Evolutionary conservation across 345 rosid genomes (phyloP), one percentile per base, ranked within the genome.

Genomic region (Lepidium didymum): DNA sequence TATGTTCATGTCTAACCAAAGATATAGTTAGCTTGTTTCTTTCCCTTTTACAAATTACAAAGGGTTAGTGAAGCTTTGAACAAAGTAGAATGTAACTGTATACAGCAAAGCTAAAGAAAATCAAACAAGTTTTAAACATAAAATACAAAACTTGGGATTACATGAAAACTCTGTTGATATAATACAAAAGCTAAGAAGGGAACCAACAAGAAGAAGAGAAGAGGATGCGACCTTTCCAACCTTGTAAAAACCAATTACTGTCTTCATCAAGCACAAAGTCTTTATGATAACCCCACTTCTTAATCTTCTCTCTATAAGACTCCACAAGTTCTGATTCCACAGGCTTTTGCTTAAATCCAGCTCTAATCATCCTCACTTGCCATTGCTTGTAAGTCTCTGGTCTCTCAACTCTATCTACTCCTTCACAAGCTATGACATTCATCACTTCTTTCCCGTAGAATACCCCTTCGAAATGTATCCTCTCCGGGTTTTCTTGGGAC

Each of bases 191-290:
- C 70, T 76, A 76, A 44, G 73, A 75, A 58, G 94, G 83, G 37
- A 83, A 69, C 97, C 97, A 93, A 73, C 88, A 81, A 11, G 88
- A 75, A n/a, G 87, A 74, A 67, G 84, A 90, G 62, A 25, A 69
- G 2, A 84, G 43, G 43, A 85, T 90, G 29, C 97, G 77, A 37
- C 98, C 98, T 81, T 87, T 93, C 98, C 98, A 88, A 41, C 97
- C 91, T 75, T 80, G 89, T 67, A 90, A 73, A 83, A 93, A 81
- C 96, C 97, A 88, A 50, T 82, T 52, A 42, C 73, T 47, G 69
- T 85, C 92, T 67, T 76, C 80, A 59, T 87, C 91, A 12, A 90
- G 57, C 34, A 80, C 81, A 59, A 85, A 93, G 69, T 90, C 92
- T 63, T 83, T 82, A 75, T 88, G 89, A 75, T 90, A 90, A 62